Evolutionary conservation across 495 filamentous ascomycete species (phyloP).

Genomic region (Pseudomonodictys pantanalensis): DNA sequence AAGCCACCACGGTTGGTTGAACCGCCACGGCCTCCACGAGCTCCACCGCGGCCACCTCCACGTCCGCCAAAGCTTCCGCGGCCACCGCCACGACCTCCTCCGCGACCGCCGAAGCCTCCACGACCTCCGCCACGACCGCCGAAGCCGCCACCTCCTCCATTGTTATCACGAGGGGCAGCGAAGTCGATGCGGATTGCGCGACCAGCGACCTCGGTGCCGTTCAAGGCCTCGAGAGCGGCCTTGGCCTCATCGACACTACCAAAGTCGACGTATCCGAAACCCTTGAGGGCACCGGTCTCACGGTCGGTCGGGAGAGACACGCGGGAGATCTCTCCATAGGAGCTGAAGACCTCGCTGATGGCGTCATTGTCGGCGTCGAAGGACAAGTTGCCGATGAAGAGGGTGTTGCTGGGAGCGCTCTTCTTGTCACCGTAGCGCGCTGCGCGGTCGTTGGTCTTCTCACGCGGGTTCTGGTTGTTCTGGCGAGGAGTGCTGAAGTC

Average conservation of each 20-base stretch:
- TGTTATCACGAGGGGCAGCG: conserved; percentile 68
- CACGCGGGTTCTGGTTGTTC: conserved; percentile 45
- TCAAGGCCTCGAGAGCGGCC: conserved; percentile 60
- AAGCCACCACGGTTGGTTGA: conserved; percentile 71
- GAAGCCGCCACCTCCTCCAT: conserved; percentile 54
- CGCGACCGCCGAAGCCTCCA: conserved; percentile 51
- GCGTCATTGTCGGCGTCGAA: conserved; percentile 79
- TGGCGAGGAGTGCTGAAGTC: conserved; percentile 78
- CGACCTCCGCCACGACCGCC: conserved; percentile 54
- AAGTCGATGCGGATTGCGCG: conserved; percentile 87
- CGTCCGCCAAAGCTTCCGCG: conserved; percentile 46
- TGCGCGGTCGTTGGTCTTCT: conserved; percentile 65
- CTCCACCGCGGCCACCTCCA: conserved; percentile 42
- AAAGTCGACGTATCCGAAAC: conserved; percentile 92
- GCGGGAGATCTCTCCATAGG: conserved; percentile 65
- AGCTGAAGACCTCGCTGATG: conserved; percentile 71
- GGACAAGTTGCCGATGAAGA: conserved; percentile 90
- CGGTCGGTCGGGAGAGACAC: conserved; percentile 88
- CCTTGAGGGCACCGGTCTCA: conserved; percentile 84
- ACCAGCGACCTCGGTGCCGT: conserved; percentile 72
- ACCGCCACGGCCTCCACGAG: conserved; percentile 14
- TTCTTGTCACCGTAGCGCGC: conserved; percentile 71
- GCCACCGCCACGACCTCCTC: conserved; percentile 51
- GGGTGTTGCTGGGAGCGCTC: conserved; percentile 74
- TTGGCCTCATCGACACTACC: conserved; percentile 80